Evolutionary conservation across 306 rosid genomes (phyloP), one percentile per base, ranked within the genome.

Genomic region (Malus asiatica): DNA sequence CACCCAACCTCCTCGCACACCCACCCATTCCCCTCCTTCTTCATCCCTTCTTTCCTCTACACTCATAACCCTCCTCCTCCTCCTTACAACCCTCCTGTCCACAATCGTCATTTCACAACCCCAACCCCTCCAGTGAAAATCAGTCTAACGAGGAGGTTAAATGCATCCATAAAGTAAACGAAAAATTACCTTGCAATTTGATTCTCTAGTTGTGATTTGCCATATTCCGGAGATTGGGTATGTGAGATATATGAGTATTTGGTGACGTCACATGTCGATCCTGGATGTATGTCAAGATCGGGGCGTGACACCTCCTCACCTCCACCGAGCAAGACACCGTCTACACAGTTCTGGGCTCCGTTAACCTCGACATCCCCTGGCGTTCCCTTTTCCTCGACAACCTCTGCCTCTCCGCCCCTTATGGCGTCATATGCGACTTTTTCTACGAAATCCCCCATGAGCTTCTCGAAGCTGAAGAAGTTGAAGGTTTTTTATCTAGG

Each of bases 301-400:
- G 27, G 27, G 27, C 1, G 27, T 25, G 27, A 25, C 27, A 25
- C 27, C 27, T 70, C 16, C 82, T 87, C 5, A 59, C 79, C 76
- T 22, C 89, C 3, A 7, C 74, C 1, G 90, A 92, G 82, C 90
- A 87, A 9, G 84, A 85, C 55, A 48, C 96, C 1, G 78, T 87
- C 3, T 89, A 82, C 72, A 8, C 13, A 2, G 80, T 94, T 7
- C 96, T 94, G 2, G 70, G 86, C 72, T 85, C 96, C 8, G 59
- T 91, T 83, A 89, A 91, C 89, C 82, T 94, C 8, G 11, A 58
- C 80, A 27, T 90, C 53, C 90, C 91, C 0, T 91, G 98, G 97
- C 92, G 84, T 25, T 62, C 84, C 1, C 77, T 87, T 66, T 91
- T 88, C 89, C 82, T 90, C 7, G 88, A 86, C 16, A 90, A 91